A percentile compares a stretch with the other conserved stretches of the same genome.
Conservation (phyloP, 176 grass and related monocot genomes). For the Olyra latifolia region DNA sequence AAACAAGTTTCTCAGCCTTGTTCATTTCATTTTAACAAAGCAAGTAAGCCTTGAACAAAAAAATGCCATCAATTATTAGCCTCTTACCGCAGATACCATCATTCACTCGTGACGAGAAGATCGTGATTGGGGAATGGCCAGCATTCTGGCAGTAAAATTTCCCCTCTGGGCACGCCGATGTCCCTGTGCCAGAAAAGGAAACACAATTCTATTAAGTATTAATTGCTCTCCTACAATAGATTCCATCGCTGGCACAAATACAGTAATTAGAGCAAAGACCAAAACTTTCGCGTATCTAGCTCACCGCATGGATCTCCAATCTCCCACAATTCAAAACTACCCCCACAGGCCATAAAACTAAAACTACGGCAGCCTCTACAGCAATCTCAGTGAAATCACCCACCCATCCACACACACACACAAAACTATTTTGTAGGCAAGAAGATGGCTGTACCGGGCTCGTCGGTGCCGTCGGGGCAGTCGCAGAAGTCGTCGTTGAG, state of each 20-base stretch:
- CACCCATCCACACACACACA: background rate
- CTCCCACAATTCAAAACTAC: constrained; percentile 17
- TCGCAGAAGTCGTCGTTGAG: constrained; percentile 99
- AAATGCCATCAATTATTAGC: background rate
- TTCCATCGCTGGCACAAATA: background rate
- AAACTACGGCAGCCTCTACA: background rate
- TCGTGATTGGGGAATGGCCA: constrained; percentile 66
- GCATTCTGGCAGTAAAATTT: constrained; percentile 94
- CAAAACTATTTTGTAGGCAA: background rate
- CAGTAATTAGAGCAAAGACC: background rate
- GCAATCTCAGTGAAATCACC: background rate
- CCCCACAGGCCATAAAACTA: background rate
- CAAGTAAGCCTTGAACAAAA: background rate
- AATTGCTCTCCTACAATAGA: background rate
- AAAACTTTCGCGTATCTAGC: background rate
- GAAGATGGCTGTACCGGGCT: constrained; percentile 58
- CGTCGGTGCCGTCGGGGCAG: constrained; percentile 93
- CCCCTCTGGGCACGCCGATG: constrained; percentile 88
- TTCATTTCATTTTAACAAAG: background rate
- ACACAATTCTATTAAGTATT: constrained; percentile 15
- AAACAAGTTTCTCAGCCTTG: background rate
- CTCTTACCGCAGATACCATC: constrained; percentile 93
- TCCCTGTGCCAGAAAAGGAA: constrained; percentile 52
- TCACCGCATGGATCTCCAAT: background rate
- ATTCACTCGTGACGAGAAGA: constrained; percentile 91